phyloP scores from a whole-genome alignment of 192 early-diverging fungal genomes.

The Thoreauomyces humboldtii region DNA sequence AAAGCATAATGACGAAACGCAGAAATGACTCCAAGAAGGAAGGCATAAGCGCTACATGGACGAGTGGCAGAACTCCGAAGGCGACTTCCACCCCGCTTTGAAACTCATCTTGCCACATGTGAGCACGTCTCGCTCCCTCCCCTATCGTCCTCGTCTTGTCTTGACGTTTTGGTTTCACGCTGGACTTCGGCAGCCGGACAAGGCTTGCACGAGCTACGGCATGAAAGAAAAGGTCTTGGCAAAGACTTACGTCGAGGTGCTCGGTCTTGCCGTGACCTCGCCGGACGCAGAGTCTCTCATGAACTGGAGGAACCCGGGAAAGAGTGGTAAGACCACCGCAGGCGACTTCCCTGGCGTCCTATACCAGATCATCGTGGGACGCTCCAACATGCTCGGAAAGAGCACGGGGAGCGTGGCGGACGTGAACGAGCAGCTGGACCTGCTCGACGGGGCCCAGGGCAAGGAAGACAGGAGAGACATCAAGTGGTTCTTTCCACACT shows the following conservation, averaged over 20 bases:
- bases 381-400: slow-evolving; percentile 26
- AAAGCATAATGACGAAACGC: slow-evolving; percentile 26
- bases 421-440: slow-evolving; percentile 56
- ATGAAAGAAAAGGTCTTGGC: slow-evolving; percentile 70
- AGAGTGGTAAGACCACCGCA: slow-evolving; percentile 43
- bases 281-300: slow-evolving; percentile 66
- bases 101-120: slow-evolving; percentile 42
- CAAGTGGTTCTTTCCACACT: slow-evolving; percentile 50
- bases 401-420: slow-evolving; percentile 55
- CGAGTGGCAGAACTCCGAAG: slow-evolving; percentile 18
- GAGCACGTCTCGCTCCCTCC: neutral
- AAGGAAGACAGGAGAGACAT: slow-evolving; percentile 39
- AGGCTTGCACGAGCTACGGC: slow-evolving; percentile 58
- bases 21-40: slow-evolving; percentile 29
- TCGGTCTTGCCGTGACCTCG: slow-evolving; percentile 59
- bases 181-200: slow-evolving; percentile 39
- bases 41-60: too few relatives aligned
- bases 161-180: too few relatives aligned
- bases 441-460: slow-evolving; percentile 34
- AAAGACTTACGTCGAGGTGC: slow-evolving; percentile 56
- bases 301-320: slow-evolving; percentile 64
- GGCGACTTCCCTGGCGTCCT: slow-evolving; percentile 67
- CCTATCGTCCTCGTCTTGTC: too few relatives aligned
- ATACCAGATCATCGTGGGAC: slow-evolving; percentile 35
- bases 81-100: slow-evolving; percentile 28